These are phyloP conservation scores for Cyclotella atomus DNA, from an alignment of 108 stramenopile genomes.

Conservation along the genomic window DNA sequence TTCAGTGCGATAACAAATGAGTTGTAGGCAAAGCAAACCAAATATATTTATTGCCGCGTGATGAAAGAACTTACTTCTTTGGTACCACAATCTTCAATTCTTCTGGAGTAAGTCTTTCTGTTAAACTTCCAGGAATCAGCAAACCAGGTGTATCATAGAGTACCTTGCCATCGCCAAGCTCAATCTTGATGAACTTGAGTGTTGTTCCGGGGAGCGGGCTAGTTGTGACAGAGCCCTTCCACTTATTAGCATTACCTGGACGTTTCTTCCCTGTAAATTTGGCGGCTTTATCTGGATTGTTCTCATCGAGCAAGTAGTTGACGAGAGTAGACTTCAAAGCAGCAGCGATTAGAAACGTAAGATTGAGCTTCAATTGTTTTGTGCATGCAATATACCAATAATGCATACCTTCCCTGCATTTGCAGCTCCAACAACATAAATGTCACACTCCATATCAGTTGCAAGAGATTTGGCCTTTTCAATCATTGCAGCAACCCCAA, in stretches of 20 bases:
- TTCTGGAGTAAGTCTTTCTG: slow-evolving; percentile 84
- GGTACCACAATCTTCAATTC: slow-evolving; percentile 91
- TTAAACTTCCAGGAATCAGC: slow-evolving; percentile 82
- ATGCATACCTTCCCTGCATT: slow-evolving; percentile 74
- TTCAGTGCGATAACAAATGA: background rate
- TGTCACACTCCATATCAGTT: slow-evolving; percentile 81
- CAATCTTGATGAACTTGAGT: slow-evolving; percentile 87
- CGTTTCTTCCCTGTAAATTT: slow-evolving; percentile 46
- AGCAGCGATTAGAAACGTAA: background rate
- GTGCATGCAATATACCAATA: too few species aligned
- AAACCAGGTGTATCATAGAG: slow-evolving; percentile 91
- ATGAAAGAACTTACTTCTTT: slow-evolving; percentile 73
- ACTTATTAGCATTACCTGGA: slow-evolving; percentile 77
- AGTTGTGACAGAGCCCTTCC: slow-evolving; percentile 82
- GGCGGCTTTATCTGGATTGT: slow-evolving; percentile 47
- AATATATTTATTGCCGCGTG: background rate
- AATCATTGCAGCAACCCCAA: slow-evolving; percentile 76
- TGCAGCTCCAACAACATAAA: slow-evolving; percentile 90
- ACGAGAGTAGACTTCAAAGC: slow-evolving; percentile 69
- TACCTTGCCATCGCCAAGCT: slow-evolving; percentile 69
- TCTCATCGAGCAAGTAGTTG: slow-evolving; percentile 73
- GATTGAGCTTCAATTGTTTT: background rate
- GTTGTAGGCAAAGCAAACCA: background rate
- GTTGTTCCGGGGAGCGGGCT: slow-evolving; percentile 90
- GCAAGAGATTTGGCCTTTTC: slow-evolving; percentile 77